Conservation (phyloP, 2,329 filamentous ascomycete species). For the Karstenula rhodostoma region DNA sequence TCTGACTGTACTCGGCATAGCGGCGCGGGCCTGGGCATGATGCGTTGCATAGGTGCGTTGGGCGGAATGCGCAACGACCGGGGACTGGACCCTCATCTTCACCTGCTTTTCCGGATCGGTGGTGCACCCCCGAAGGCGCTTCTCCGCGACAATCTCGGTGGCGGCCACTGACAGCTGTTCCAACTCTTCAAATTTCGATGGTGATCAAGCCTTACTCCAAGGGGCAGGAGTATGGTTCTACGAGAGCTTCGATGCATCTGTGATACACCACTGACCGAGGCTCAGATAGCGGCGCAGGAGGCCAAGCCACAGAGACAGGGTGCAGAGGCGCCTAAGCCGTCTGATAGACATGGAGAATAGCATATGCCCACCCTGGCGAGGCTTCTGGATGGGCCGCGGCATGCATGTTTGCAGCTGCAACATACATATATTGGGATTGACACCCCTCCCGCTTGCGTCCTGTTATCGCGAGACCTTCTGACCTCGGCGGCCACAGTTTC, state of each 20-base stretch:
- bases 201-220: slow-evolving; percentile 16
- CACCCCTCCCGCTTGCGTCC: slow-evolving; percentile 15
- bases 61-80: slow-evolving; percentile 9
- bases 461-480: slow-evolving; percentile 20
- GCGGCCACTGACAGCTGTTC: not conserved
- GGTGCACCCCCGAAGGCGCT: slow-evolving; percentile 13
- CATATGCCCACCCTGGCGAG: slow-evolving; percentile 16
- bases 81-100: slow-evolving; percentile 16
- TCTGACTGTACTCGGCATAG: not conserved
- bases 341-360: slow-evolving; percentile 25
- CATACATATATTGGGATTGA: slow-evolving; percentile 22
- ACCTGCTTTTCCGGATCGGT: slow-evolving; percentile 15
- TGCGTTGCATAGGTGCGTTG: slow-evolving; percentile 20
- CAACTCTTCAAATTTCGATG: not conserved
- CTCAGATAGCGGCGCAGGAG: slow-evolving; percentile 17
- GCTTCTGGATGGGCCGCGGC: slow-evolving; percentile 5
- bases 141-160: slow-evolving; percentile 8
- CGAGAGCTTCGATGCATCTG: slow-evolving; percentile 23
- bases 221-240: slow-evolving; percentile 23
- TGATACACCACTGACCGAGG: slow-evolving; percentile 18
- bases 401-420: slow-evolving; percentile 2
- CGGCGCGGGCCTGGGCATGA: slow-evolving; percentile 14
- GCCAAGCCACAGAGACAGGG: slow-evolving; percentile 20
- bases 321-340: slow-evolving; percentile 1
- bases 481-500: slow-evolving; percentile 17